phyloP scores from a whole-genome alignment of 2,329 filamentous ascomycete species.

The Colletotrichum destructivum region DNA sequence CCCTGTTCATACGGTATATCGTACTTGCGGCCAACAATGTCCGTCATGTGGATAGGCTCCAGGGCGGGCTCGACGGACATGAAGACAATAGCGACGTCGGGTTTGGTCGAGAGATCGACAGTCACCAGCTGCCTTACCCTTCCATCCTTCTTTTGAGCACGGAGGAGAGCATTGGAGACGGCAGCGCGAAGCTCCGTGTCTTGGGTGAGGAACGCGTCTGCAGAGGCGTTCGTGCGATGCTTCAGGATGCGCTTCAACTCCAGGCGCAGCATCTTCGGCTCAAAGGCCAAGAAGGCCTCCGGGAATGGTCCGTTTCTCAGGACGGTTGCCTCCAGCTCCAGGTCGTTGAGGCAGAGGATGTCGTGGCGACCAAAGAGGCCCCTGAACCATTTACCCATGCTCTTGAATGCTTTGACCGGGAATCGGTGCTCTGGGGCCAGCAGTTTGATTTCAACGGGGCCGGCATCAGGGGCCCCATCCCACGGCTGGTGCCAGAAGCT shows the following conservation, averaged over 20 bases:
- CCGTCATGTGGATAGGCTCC: slow-evolving; percentile 28
- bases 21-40: slow-evolving; percentile 27
- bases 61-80: slow-evolving; percentile 31
- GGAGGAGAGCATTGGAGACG: slow-evolving; percentile 14
- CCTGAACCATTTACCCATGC: slow-evolving; percentile 27
- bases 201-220: slow-evolving; percentile 14
- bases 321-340: slow-evolving; percentile 30
- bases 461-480: background rate
- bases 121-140: slow-evolving; percentile 24
- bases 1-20: slow-evolving; percentile 27
- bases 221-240: background rate
- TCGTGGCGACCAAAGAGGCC: slow-evolving; percentile 21
- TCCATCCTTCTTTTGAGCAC: slow-evolving; percentile 30
- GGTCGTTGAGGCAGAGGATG: slow-evolving; percentile 12
- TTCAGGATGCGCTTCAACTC: slow-evolving; percentile 30
- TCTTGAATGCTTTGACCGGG: slow-evolving; percentile 12
- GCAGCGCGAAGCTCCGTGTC: slow-evolving; percentile 14
- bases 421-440: slow-evolving; percentile 22
- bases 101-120: slow-evolving; percentile 11
- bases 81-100: slow-evolving; percentile 26
- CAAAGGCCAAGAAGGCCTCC: background rate
- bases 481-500: slow-evolving; percentile 6
- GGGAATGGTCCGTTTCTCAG: slow-evolving; percentile 14
- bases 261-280: slow-evolving; percentile 27
- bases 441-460: slow-evolving; percentile 29